Base-by-base conservation (phyloP, 352 stramenopile species). In the Pythium phragmiticola region DNA sequence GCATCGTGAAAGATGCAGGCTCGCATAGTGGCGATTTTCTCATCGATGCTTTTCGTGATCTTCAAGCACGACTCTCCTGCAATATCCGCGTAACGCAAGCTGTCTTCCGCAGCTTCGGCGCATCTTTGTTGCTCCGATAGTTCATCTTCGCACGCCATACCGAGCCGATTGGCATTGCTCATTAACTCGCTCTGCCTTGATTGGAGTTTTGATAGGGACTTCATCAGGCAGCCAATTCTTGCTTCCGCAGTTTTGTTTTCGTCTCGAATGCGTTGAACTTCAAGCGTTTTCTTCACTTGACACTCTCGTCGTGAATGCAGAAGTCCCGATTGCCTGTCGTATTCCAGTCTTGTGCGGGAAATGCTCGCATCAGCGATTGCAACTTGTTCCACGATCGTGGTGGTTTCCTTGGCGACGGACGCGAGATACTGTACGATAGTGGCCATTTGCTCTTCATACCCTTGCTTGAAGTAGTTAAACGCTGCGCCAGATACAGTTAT, bases 401-500 rank as follows among this genome's bases (percentile, higher is more conserved):
- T n/a, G 14, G 33, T 45, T 57, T 57, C 50, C 7, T 46, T 19
- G 7, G 33, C n/a, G 16, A 57, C 46, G 7, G 50, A 57, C 12
- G 50, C 50, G 13, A 57, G 16, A 30, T 57, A 57, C 12, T 57
- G 33, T 34, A 17, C 4, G n/a, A 57, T 46, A 34, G 28, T 46
- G 9, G 34, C 50, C 30, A 57, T 43, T 34, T 57, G 50, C n/a
- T 57, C 33, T 8, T 57, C 50, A 19, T 34, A 7, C 9, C 17
- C 50, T n/a, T n/a, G n/a, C 34, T 57, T 57, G 21, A 57, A 57
- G 3, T 5, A 17, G n/a, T 57, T 46, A 23, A 50, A 50, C 43
- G 43, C 43, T 50, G 41, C 41, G 41, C 41, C 5, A 1, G 41
- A 30, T 11, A 55, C 48, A 39, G 13, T 42, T 9, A 23, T 5